These are phyloP conservation scores for Gautieria morchelliformis DNA, from an alignment of 768 basidiomycete genomes.

Conservation along the genomic window DNA sequence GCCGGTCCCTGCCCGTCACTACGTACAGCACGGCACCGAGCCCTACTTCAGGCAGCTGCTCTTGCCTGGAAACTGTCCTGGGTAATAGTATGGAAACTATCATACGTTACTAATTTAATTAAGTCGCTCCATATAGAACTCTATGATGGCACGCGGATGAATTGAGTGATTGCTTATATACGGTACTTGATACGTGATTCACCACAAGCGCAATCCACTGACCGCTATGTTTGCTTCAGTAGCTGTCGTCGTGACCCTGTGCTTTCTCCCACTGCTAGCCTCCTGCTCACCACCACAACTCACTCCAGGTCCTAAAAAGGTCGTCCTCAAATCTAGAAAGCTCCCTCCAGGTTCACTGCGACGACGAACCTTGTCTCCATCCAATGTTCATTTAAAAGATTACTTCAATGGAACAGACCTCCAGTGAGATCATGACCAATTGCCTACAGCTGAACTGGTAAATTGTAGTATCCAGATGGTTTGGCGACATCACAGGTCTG, in stretches of 20 bases:
- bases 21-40: no score
- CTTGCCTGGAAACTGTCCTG: no score
- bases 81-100: no score
- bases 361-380: not conserved
- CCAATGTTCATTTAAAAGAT: slow-evolving; percentile 4
- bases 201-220: not conserved
- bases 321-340: not conserved
- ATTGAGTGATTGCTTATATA: no score
- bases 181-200: no score
- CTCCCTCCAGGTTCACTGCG: not conserved
- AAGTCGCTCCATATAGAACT: no score
- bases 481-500: slow-evolving; percentile 30
- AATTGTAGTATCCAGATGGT: slow-evolving; percentile 31
- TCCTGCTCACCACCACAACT: not conserved
- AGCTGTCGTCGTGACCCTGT: not conserved
- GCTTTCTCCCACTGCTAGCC: no score
- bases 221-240: not conserved
- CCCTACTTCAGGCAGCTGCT: no score
- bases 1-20: no score
- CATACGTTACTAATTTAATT: no score
- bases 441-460: not conserved
- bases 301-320: not conserved
- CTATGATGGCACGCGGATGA: no score
- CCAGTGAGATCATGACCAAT: slow-evolving; percentile 25
- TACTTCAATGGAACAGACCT: slow-evolving; percentile 50